Base-by-base conservation (phyloP, 495 filamentous ascomycete genomes). In the Aspergillus sclerotioniger region DNA sequence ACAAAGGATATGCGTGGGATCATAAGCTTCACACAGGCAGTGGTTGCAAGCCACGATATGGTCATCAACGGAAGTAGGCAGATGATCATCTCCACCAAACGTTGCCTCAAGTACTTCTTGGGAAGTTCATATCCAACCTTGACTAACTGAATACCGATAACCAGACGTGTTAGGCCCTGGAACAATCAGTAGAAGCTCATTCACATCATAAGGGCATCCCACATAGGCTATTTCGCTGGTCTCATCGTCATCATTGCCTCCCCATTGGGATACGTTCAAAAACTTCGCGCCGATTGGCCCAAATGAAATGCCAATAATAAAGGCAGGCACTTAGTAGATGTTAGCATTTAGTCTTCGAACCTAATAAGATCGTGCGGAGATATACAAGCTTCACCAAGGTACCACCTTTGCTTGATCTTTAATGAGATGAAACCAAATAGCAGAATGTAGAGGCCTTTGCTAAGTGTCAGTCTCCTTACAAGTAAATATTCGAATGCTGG, bases 321-420 rank as follows among this genome's bases (percentile, higher is more conserved):
- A 77, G 8, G 81, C 76, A 13, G 80, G 81, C 25, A 84, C 81
- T 84, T 39, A 13, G 45, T 8, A 35, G 31, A 51, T 47, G 59
- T 44, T n/a, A 44, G 51, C 53, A 16, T 43, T 20, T 16, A 57
- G 5, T 12, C n/a, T 41, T 17, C 20, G 13, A 51, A 48, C 16
- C 20, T 8, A 50, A n/a, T 8, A 50, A n/a, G 35, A 21, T 13
- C 19, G 35, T 28, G 50, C 37, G 2, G 25, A 17, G 49, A 71
- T 80, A 56, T 57, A 84, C 81, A 70, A 35, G 82, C 81, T 72
- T 84, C 82, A 8, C 82, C 82, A 3, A 84, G 74, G 59, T 81
- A 82, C 80, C 80, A 83, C 57, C 62, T 67, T 21, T 74, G 75
- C 59, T 83, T 83, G 58, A 84, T 65, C 56, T 80, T 76, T 28